phyloP scores from a whole-genome alignment of 2,329 filamentous ascomycete genomes.

The Sarocladium brachiariae region DNA sequence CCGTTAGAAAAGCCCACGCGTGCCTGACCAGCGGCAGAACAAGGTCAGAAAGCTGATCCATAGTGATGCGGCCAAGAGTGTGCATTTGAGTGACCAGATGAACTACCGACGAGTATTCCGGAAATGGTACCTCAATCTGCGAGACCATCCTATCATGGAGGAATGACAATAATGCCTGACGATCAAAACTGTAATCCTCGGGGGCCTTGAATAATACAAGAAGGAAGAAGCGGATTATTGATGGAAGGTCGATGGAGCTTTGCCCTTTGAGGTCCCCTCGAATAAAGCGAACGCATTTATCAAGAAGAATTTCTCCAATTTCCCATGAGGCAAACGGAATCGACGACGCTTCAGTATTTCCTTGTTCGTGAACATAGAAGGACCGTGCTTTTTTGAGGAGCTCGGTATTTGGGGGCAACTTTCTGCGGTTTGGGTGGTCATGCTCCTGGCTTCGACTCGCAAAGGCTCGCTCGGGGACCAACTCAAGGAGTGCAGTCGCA shows the following conservation, averaged over 20 bases:
- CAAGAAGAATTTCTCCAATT: constrained; percentile 56
- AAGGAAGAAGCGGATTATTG: constrained; percentile 47
- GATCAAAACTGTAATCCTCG: constrained; percentile 35
- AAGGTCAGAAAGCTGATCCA: constrained; percentile 51
- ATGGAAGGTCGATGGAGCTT: background rate
- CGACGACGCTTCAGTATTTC: constrained; percentile 55
- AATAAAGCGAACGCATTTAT: constrained; percentile 48
- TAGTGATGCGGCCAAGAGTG: constrained; percentile 42
- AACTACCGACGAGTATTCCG: constrained; percentile 50
- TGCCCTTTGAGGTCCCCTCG: constrained; percentile 31
- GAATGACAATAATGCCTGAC: constrained; percentile 40
- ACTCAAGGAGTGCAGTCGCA: constrained; percentile 50
- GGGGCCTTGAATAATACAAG: constrained; percentile 48
- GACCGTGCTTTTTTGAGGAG: constrained; percentile 53
- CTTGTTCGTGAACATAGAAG: constrained; percentile 66
- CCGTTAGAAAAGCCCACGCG: constrained; percentile 75
- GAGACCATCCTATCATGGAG: constrained; percentile 27
- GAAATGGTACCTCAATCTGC: constrained; percentile 32
- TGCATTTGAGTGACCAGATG: constrained; percentile 53
- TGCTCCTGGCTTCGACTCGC: constrained; percentile 18
- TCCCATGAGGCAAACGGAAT: constrained; percentile 52
- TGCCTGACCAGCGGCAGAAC: constrained; percentile 62
- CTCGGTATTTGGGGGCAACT: constrained; percentile 30
- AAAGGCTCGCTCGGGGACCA: constrained; percentile 60
- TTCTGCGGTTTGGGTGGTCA: constrained; percentile 4